phyloP scores from a whole-genome alignment of 805 yeast species.

The Wickerhamomyces sydowiorum region DNA sequence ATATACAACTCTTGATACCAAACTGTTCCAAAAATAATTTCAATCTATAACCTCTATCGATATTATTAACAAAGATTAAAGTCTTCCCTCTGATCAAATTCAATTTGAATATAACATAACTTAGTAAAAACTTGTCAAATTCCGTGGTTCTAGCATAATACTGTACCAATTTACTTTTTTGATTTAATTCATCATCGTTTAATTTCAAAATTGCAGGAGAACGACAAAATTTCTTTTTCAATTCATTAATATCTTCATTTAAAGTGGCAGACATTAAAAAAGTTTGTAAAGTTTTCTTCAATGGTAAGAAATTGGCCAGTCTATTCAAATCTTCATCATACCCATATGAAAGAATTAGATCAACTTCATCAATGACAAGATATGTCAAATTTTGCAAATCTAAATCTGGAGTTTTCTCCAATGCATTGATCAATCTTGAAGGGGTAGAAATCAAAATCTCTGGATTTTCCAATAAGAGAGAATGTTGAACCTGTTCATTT shows the following conservation, averaged over 20 bases:
- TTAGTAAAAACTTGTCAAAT: constrained; percentile 83
- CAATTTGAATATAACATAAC: constrained; percentile 89
- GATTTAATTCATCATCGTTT: constrained; percentile 57
- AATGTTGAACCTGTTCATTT: constrained; percentile 63
- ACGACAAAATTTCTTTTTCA: constrained; percentile 76
- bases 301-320: constrained; percentile 60
- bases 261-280: constrained; percentile 96
- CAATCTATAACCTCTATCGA: constrained; percentile 91
- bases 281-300: constrained; percentile 73
- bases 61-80: constrained; percentile 83
- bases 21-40: constrained; percentile 91
- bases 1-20: constrained; percentile 82
- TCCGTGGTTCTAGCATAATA: constrained; percentile 84
- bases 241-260: constrained; percentile 73
- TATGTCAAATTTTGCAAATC: constrained; percentile 54
- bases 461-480: constrained; percentile 69
- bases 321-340: constrained; percentile 77
- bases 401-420: constrained; percentile 45
- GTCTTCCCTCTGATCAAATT: constrained; percentile 87
- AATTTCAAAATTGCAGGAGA: constrained; percentile 76
- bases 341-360: constrained; percentile 83
- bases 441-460: constrained; percentile 87
- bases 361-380: constrained; percentile 92
- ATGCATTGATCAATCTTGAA: constrained; percentile 53
- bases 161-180: constrained; percentile 62